Conservation (phyloP, 768 basidiomycete genomes). For the Gymnopilus dilepis region DNA sequence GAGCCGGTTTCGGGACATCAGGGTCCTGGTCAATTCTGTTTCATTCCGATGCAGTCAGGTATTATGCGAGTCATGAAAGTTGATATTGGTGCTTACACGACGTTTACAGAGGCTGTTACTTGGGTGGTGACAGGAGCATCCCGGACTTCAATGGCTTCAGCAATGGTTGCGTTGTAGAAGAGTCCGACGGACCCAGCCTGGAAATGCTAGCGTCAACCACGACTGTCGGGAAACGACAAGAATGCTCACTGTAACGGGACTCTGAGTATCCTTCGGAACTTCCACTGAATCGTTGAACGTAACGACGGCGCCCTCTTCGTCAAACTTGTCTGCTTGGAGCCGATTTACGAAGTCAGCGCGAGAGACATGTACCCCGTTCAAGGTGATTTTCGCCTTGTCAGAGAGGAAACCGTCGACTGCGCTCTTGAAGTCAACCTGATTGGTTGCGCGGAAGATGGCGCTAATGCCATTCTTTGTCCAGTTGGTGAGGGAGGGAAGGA, state of each 20-base stretch:
- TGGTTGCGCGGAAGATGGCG: conserved; percentile 44
- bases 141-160: conserved; percentile 36
- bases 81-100: conserved; percentile 39
- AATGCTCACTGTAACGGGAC: conserved; percentile 21
- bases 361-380: conserved; percentile 46
- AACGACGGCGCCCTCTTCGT: conserved; percentile 35
- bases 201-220: not conserved
- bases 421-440: conserved; percentile 34
- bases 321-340: conserved; percentile 35
- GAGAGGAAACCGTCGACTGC: conserved; percentile 50
- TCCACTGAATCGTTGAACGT: conserved; percentile 35
- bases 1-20: conserved; percentile 19
- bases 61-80: not conserved
- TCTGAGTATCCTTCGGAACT: conserved; percentile 27
- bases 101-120: conserved; percentile 42
- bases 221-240: not conserved
- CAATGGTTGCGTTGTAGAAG: conserved; percentile 42
- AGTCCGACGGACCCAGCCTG: conserved; percentile 36
- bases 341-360: conserved; percentile 46
- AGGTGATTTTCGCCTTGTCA: conserved; percentile 36
- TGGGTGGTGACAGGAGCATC: conserved; percentile 37
- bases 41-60: not conserved
- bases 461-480: conserved; percentile 47
- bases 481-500: conserved; percentile 41
- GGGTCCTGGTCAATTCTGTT: conserved; percentile 26